These are phyloP conservation scores for Talaromyces adpressus DNA, from an alignment of 495 filamentous ascomycete genomes.

Conservation along the genomic window DNA sequence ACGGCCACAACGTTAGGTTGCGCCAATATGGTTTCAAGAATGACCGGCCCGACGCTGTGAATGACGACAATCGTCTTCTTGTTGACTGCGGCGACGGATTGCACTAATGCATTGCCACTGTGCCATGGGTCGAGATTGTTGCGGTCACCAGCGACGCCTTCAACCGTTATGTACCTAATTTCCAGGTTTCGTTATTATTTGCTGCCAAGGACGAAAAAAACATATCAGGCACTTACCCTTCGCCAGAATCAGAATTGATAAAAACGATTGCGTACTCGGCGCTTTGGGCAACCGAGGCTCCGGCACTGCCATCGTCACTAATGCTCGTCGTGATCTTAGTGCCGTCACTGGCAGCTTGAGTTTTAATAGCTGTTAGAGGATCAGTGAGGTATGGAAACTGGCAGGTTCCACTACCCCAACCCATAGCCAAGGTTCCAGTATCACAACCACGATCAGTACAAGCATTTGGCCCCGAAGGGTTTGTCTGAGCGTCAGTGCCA, in stretches of 20 bases:
- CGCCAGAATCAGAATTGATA: slow-evolving; percentile 58
- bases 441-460: slow-evolving; percentile 67
- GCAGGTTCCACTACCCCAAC: slow-evolving; percentile 54
- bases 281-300: slow-evolving; percentile 39
- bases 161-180: slow-evolving; percentile 49
- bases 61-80: slow-evolving; percentile 65
- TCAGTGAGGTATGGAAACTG: slow-evolving; percentile 49
- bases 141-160: slow-evolving; percentile 51
- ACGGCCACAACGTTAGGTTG: slow-evolving; percentile 66
- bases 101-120: slow-evolving; percentile 52
- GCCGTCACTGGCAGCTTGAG: slow-evolving; percentile 35
- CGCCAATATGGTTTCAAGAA: slow-evolving; percentile 69
- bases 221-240: slow-evolving; percentile 40
- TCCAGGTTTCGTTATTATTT: neutral
- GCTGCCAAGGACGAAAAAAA: too few relatives aligned
- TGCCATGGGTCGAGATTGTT: slow-evolving; percentile 40
- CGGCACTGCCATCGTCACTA: slow-evolving; percentile 43
- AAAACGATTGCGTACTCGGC: slow-evolving; percentile 59
- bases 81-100: slow-evolving; percentile 58
- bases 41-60: slow-evolving; percentile 70
- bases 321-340: slow-evolving; percentile 36
- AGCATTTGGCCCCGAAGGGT: slow-evolving; percentile 64
- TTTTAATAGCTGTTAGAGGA: slow-evolving; percentile 48
- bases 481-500: slow-evolving; percentile 59
- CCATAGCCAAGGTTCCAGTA: slow-evolving; percentile 54